A percentile compares a stretch with the other conserved stretches of the same genome.
Conservation (phyloP, 1,139 yeast genomes). For the Pichia sp. region DNA sequence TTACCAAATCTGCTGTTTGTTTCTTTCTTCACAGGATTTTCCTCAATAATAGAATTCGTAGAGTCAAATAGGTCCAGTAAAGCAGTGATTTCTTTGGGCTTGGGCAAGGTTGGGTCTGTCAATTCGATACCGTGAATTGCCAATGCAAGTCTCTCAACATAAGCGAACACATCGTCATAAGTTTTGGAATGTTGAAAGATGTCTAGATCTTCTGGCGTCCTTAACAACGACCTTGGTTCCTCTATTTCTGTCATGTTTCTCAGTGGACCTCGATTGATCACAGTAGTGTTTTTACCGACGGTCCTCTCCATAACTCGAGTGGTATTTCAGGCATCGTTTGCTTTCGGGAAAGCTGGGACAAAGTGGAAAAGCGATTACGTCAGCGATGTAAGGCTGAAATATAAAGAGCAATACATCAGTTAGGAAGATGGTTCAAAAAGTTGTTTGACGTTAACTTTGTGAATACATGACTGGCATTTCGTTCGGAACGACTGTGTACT, state of each 20-base stretch:
- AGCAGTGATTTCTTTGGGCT: conserved; percentile 31
- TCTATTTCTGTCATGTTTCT: background rate
- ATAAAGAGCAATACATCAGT: too few relatives aligned
- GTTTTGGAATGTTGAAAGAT: conserved; percentile 57
- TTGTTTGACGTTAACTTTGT: too few relatives aligned
- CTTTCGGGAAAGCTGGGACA: too few relatives aligned
- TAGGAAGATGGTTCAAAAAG: too few relatives aligned
- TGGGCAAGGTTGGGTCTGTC: conserved; percentile 40
- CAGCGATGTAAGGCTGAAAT: too few relatives aligned
- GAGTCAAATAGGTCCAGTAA: conserved; percentile 42
- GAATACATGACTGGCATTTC: too few relatives aligned
- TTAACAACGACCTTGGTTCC: conserved; percentile 6
- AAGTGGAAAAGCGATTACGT: too few relatives aligned
- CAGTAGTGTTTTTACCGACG: too few relatives aligned
- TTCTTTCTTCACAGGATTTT: conserved; percentile 66
- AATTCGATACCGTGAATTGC: conserved; percentile 64
- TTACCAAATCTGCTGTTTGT: conserved; percentile 85
- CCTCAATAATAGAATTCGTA: conserved; percentile 43
- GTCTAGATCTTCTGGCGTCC: conserved; percentile 57
- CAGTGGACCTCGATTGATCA: too few relatives aligned
- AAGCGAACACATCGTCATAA: conserved; percentile 47
- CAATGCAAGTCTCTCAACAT: conserved; percentile 55
- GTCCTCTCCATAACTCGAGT: too few relatives aligned
- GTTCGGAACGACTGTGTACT: too few relatives aligned
- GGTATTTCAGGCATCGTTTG: too few relatives aligned